Evolutionary conservation across 257 asterid species (phyloP), one percentile per base, ranked within the genome.

Genomic region (Cruciata laevipes): DNA sequence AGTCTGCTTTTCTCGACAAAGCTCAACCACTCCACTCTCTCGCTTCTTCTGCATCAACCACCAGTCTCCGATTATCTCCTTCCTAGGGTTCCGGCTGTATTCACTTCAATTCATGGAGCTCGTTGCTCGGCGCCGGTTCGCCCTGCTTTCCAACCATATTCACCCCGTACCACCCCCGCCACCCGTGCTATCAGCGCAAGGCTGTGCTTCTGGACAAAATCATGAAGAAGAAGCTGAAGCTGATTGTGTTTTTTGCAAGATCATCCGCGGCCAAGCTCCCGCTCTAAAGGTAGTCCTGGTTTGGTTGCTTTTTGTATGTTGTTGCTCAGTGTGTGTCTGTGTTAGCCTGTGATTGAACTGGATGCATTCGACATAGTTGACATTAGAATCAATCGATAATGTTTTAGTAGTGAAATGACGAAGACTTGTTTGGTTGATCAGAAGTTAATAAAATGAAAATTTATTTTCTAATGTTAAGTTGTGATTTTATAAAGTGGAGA

Each of bases 201-300:
- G 80, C 40, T 27, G 61, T 6, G 40, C 81, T 56, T 76, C 78
- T 2, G 62, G 76, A 35, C 74, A 52, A 17, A 75, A 67, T 25
- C 77, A 71, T 37, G 69, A 14, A 27, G 53, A 71, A 49, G 69
- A 17, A 25, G 38, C 38, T 1, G 38, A 17, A 66, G 49, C 31
- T 4, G 76, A 77, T 68, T 93, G 99, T 66, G 80, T 87, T 1
- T 93, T 93, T 72, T 93, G 97, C 77, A 77, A 82, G 82, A 90
- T 93, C 83, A 78, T 88, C 79, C 78, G 78, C 4, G 87, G 87
- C 53, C 70, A 88, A 75, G 85, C 92, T 42, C 90, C 95, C 27
- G 86, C 96, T 74, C 66, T 84, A 12, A 93, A 90, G 95, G 99
- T 83, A 62, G 18, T 35, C 25, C 51, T 62, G 23, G 5, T 62